Conservation (phyloP, 2,329 filamentous ascomycete species). For the Phialocephala subalpina region DNA sequence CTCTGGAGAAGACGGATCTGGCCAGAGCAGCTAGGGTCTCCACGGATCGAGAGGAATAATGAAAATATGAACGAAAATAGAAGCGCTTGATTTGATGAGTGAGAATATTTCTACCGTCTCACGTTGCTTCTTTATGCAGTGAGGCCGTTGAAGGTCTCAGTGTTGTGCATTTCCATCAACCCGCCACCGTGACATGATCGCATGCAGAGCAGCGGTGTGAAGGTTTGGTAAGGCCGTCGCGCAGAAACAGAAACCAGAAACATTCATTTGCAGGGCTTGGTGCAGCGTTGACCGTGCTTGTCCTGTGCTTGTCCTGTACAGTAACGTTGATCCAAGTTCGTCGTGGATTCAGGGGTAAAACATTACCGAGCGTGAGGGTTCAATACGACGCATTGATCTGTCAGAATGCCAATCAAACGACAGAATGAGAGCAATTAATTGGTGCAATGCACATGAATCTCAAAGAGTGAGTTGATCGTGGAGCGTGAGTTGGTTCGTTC, state of each 20-base stretch:
- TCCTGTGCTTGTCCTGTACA: slow-evolving; percentile 11
- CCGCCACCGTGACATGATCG: not conserved
- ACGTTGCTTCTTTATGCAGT: not conserved
- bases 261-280: slow-evolving; percentile 2
- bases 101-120: not conserved
- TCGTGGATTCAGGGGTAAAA: slow-evolving; percentile 5
- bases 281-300: not conserved
- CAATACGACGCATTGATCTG: slow-evolving; percentile 1
- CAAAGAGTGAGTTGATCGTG: not conserved
- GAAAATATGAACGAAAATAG: not conserved
- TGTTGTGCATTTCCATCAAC: not conserved
- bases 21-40: not conserved
- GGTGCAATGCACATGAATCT: not conserved
- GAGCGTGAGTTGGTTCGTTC: not conserved
- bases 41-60: not conserved
- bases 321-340: slow-evolving; percentile 1
- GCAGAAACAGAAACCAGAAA: slow-evolving; percentile 13
- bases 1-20: not conserved
- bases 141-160: slow-evolving; percentile 5
- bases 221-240: not conserved
- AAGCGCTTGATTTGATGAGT: not conserved
- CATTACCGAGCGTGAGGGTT: slow-evolving; percentile 4
- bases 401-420: not conserved
- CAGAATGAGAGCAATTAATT: not conserved
- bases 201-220: slow-evolving; percentile 14